Conservation (phyloP, 805 yeast species). For the Wickerhamiella alocasiicola region DNA sequence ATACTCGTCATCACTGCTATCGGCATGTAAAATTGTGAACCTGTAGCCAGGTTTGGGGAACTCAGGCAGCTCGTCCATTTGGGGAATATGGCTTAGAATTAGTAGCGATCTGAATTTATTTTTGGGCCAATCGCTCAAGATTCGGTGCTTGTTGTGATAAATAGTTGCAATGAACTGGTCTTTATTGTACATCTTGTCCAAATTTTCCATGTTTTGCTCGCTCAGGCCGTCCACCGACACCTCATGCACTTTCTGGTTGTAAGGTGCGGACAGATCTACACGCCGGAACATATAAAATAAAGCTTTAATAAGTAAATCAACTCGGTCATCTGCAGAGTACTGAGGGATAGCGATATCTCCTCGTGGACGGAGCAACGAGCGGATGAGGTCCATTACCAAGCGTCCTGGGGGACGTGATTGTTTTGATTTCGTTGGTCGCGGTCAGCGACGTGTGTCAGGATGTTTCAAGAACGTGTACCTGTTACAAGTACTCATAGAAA, state of each 20-base stretch:
- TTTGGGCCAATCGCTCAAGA: constrained; percentile 51
- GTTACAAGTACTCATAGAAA: no score
- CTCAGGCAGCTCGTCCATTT: constrained; percentile 26
- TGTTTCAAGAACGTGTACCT: no score
- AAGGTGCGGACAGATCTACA: constrained; percentile 14
- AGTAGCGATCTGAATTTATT: constrained; percentile 54
- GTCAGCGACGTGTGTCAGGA: no score
- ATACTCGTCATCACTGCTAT: constrained; percentile 35
- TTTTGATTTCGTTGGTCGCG: no score
- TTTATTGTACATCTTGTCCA: constrained; percentile 46
- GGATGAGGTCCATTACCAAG: constrained; percentile 27
- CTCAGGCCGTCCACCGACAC: constrained; percentile 19
- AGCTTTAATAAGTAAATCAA: constrained; percentile 50
- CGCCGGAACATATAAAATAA: constrained; percentile 46
- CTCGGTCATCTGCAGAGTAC: constrained; percentile 42
- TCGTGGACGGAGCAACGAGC: constrained; percentile 29
- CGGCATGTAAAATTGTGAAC: constrained; percentile 33
- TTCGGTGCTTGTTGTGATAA: constrained; percentile 47
- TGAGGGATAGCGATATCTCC: constrained; percentile 35
- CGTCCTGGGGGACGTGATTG: no score
- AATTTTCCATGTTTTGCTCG: constrained; percentile 27
- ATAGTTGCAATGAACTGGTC: constrained; percentile 33
- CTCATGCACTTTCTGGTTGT: constrained; percentile 12
- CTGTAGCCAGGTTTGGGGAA: constrained; percentile 24
- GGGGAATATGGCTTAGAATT: constrained; percentile 41